A percentile compares a stretch with the other conserved stretches of the same genome.
Evolutionary conservation across 2,329 filamentous ascomycete genomes (phyloP).

Genomic region (Aaosphaeria arxii): DNA sequence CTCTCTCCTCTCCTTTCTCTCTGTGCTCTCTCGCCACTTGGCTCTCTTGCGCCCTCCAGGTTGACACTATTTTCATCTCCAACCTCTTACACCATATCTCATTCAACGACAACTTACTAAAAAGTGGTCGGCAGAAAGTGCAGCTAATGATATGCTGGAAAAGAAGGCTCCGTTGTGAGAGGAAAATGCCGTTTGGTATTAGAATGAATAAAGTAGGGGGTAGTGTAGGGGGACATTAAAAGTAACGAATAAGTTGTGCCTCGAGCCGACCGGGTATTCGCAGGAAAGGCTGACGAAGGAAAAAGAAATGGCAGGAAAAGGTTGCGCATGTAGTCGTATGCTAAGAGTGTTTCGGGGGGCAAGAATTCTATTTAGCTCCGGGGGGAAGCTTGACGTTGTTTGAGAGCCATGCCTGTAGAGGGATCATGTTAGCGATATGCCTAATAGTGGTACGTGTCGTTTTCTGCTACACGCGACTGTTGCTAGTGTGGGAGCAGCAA

Average conservation of each 20-base stretch:
- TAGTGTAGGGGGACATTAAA: conserved; percentile 15
- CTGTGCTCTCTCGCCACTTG: no score
- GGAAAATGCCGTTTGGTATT: neutral
- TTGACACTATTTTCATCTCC: no score
- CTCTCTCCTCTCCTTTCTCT: no score
- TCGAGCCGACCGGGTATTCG: conserved; percentile 36
- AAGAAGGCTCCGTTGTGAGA: neutral
- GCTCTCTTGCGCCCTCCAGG: no score
- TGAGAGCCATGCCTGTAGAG: conserved; percentile 45
- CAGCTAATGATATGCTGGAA: neutral
- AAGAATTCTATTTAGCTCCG: conserved; percentile 26
- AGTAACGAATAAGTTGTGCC: conserved; percentile 6
- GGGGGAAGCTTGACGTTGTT: conserved; percentile 49
- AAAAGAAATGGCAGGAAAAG: conserved; percentile 4
- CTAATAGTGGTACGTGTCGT: neutral
- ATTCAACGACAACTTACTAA: neutral
- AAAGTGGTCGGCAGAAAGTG: neutral
- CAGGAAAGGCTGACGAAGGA: conserved; percentile 20
- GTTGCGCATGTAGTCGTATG: conserved; percentile 31
- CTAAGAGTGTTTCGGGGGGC: conserved; percentile 4
- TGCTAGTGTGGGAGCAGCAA: neutral
- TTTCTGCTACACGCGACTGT: neutral
- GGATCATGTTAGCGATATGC: neutral
- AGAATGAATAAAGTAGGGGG: neutral
- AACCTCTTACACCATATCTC: neutral